These are phyloP conservation scores for Petasospora fabianii DNA, from an alignment of 1,139 yeast genomes.

Conservation along the genomic window DNA sequence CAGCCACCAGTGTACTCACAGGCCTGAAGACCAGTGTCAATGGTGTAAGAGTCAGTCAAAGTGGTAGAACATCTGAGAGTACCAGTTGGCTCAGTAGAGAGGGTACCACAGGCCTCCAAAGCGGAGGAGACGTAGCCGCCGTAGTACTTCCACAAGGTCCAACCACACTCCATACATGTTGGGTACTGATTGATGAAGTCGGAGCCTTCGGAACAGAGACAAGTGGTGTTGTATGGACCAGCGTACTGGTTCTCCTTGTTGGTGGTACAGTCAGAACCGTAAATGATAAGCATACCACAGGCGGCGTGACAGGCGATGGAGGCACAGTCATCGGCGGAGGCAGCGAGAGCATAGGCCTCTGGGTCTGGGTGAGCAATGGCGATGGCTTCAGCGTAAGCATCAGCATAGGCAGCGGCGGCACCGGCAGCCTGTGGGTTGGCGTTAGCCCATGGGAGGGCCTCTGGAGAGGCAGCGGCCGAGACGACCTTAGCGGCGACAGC, in stretches of 20 bases:
- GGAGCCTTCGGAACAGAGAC: slow-evolving; percentile 17
- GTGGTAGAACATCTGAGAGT: slow-evolving; percentile 20
- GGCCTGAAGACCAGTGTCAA: slow-evolving; percentile 14
- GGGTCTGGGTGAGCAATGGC: slow-evolving; percentile 21
- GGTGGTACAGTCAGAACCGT: slow-evolving; percentile 20
- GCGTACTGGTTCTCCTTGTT: slow-evolving; percentile 18
- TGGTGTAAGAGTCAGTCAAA: slow-evolving; percentile 25
- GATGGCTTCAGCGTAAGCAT: slow-evolving; percentile 21
- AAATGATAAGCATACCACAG: slow-evolving; percentile 17
- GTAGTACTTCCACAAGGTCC: slow-evolving; percentile 31
- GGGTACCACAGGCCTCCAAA: slow-evolving; percentile 18
- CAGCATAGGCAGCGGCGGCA: slow-evolving; percentile 18
- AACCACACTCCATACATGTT: slow-evolving; percentile 30
- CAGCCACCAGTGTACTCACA: slow-evolving; percentile 19
- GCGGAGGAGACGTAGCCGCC: slow-evolving; percentile 9
- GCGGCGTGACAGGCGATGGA: slow-evolving; percentile 18
- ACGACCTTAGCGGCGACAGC: slow-evolving; percentile 7
- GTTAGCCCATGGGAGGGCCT: slow-evolving; percentile 12
- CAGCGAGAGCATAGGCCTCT: slow-evolving; percentile 18
- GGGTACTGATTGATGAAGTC: slow-evolving; percentile 8
- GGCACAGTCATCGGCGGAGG: slow-evolving; percentile 19
- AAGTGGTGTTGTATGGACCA: slow-evolving; percentile 25
- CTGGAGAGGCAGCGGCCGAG: slow-evolving; percentile 7
- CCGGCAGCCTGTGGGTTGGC: slow-evolving; percentile 18
- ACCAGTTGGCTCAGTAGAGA: slow-evolving; percentile 28